Percentiles rank a stretch among this genome's conserved stretches.
phyloP scores from a whole-genome alignment of 805 yeast species.

The Metschnikowia dekortorum region DNA sequence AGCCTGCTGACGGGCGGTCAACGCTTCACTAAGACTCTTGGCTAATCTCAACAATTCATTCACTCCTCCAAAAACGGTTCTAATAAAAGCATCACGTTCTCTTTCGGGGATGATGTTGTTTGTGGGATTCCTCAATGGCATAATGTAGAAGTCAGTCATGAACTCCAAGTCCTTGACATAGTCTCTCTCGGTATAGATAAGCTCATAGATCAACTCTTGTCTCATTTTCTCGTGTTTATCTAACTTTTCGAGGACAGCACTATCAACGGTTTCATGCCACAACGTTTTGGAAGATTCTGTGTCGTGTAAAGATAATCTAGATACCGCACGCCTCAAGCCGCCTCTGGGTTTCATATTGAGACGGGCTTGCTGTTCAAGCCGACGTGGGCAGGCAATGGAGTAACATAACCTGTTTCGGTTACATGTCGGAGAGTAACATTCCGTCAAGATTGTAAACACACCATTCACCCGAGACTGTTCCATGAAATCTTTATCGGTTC shows the following conservation, averaged over 20 bases:
- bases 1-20: conserved; percentile 78
- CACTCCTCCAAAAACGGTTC: conserved; percentile 88
- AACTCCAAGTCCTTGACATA: conserved; percentile 93
- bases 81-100: conserved; percentile 85
- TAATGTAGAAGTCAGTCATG: conserved; percentile 87
- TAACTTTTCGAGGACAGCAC: conserved; percentile 67
- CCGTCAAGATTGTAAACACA: conserved; percentile 86
- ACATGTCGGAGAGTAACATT: conserved; percentile 97
- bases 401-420: conserved; percentile 84
- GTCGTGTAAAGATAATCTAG: conserved; percentile 63
- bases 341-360: conserved; percentile 85
- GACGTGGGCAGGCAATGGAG: conserved; percentile 92
- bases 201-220: conserved; percentile 93
- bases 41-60: conserved; percentile 83
- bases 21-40: conserved; percentile 79
- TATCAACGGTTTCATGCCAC: conserved; percentile 92
- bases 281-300: conserved; percentile 72
- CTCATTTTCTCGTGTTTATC: conserved; percentile 85
- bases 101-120: conserved; percentile 77
- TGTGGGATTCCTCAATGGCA: conserved; percentile 75
- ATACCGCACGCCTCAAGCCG: conserved; percentile 72
- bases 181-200: conserved; percentile 89
- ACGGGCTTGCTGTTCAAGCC: conserved; percentile 93
- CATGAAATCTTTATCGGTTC: conserved; percentile 13
- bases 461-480: conserved; percentile 62